Percentiles rank a stretch among this genome's conserved stretches.
Evolutionary conservation across 2,329 filamentous ascomycete genomes (phyloP).

Genomic region (Aureobasidium sp.): DNA sequence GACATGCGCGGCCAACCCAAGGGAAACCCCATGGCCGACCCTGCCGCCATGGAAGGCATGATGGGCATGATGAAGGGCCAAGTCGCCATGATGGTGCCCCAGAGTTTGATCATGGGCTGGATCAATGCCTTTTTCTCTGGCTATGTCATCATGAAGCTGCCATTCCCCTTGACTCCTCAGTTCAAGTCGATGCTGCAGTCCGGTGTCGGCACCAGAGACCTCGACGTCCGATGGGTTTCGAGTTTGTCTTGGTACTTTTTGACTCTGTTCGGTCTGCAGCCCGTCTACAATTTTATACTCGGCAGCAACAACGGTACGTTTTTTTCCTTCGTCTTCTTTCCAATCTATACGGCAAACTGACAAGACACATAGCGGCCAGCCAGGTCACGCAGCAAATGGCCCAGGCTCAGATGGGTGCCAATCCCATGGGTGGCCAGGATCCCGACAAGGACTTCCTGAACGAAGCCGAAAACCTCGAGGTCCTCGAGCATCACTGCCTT

Average conservation of each 20-base stretch:
- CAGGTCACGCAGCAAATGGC: conserved; percentile 80
- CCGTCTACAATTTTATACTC: conserved; percentile 93
- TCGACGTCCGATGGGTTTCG: conserved; percentile 97
- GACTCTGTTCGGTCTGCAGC: conserved; percentile 91
- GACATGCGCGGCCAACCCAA: conserved; percentile 78
- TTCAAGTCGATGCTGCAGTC: conserved; percentile 99
- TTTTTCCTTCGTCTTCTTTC: conserved; percentile 15
- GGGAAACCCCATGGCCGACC: conserved; percentile 90
- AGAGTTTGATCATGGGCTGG: conserved; percentile 99
- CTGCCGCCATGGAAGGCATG: conserved; percentile 97
- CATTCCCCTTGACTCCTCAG: conserved; percentile 93
- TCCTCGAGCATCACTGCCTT: conserved; percentile 88
- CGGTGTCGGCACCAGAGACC: conserved; percentile 87
- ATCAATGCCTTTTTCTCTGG: conserved; percentile 99
- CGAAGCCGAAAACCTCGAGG: conserved; percentile 91
- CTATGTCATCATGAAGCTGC: conserved; percentile 97
- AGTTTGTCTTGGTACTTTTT: conserved; percentile 99
- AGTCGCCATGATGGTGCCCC: conserved; percentile 99
- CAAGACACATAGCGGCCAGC: conserved; percentile 50
- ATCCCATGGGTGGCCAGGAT: conserved; percentile 73
- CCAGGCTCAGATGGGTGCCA: conserved; percentile 57
- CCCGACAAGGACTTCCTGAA: conserved; percentile 89
- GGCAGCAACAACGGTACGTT: conserved; percentile 87
- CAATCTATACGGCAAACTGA: too few relatives aligned
- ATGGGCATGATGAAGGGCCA: conserved; percentile 99